Evolutionary conservation across 2,329 filamentous ascomycete species (phyloP), one percentile per base, ranked within the genome.

Genomic region (Elsinoe arachidis): DNA sequence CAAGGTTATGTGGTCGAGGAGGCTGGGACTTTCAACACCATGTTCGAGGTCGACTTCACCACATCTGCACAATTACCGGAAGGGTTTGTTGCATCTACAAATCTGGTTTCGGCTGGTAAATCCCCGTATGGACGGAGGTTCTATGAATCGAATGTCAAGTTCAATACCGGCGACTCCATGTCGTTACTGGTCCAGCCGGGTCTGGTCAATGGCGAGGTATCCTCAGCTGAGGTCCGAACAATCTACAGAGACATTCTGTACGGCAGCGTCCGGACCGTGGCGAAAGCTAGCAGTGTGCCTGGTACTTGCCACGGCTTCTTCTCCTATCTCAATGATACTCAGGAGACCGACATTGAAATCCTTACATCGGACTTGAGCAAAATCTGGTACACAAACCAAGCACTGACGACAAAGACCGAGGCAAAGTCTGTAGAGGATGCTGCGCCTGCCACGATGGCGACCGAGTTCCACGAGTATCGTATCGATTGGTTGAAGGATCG

Each of bases 251-350:
- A 91, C 65, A 74, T 88, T 63, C 72, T 81, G 14, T 87, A 83
- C 66, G 88, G 88, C 2, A 85, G 80, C 19, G 90, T 85, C 63
- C 75, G 87, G n/a, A 80, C 82, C 1, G 80, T 80, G 33, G 84
- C 90, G 73, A 86, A 82, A 70, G 68, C 85, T 56, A 82, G 84
- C 0, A 70, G 72, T 39, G 73, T 80, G 5, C 72, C 76, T 1
- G 87, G 87, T 17, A 91, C 88, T 1, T 90, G 87, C 68, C 83
- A 81, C 33, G 87, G 87, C 5, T 90, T 91, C 72, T 91, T 90
- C 71, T 91, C 86, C 85, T 90, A 88, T 69, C 82, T 81, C 71
- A 88, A 90, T 69, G 84, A 92, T 69, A 86, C 84, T 0, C 84
- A 88, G 66, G 87, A 91, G 65, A 90, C 91, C 63, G 87, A 91